Evolutionary conservation across 305 asterid genomes (phyloP).

Genomic region (Andrographis paniculata): DNA sequence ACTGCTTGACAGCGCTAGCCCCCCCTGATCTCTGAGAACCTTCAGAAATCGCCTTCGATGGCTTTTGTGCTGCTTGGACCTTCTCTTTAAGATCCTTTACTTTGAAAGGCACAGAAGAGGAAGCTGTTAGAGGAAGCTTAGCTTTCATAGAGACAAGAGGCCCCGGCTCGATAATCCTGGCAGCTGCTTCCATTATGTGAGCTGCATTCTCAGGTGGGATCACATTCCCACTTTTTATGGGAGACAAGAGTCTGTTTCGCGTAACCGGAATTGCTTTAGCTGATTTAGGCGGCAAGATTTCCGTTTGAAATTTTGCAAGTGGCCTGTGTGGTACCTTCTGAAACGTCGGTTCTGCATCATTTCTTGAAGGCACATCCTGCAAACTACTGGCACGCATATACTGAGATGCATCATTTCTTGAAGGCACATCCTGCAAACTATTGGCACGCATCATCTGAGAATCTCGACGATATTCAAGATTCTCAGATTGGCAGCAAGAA

Average conservation of each 20-base stretch:
- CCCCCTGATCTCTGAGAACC: slow-evolving; percentile 32
- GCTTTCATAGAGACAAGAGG: slow-evolving; percentile 33
- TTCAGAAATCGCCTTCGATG: slow-evolving; percentile 29
- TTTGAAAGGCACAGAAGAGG: slow-evolving; percentile 48
- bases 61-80: slow-evolving; percentile 40
- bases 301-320: slow-evolving; percentile 60
- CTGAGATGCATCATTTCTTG: slow-evolving; percentile 14
- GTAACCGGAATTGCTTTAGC: slow-evolving; percentile 72
- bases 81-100: slow-evolving; percentile 58
- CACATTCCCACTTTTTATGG: slow-evolving; percentile 50
- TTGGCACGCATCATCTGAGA: slow-evolving; percentile 33
- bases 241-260: slow-evolving; percentile 59
- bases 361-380: slow-evolving; percentile 21
- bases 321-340: slow-evolving; percentile 40
- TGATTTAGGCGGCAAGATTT: slow-evolving; percentile 69
- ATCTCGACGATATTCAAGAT: slow-evolving; percentile 35
- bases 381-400: slow-evolving; percentile 30
- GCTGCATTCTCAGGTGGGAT: slow-evolving; percentile 60
- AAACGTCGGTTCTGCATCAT: slow-evolving; percentile 24
- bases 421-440: slow-evolving; percentile 22
- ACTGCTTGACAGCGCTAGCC: slow-evolving; percentile 28
- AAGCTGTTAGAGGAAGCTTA: slow-evolving; percentile 31
- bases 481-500: slow-evolving; percentile 27
- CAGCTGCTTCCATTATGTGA: slow-evolving; percentile 79
- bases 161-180: slow-evolving; percentile 49